Base-by-base conservation (phyloP, 305 asterid genomes). In the Plantago rigida region DNA sequence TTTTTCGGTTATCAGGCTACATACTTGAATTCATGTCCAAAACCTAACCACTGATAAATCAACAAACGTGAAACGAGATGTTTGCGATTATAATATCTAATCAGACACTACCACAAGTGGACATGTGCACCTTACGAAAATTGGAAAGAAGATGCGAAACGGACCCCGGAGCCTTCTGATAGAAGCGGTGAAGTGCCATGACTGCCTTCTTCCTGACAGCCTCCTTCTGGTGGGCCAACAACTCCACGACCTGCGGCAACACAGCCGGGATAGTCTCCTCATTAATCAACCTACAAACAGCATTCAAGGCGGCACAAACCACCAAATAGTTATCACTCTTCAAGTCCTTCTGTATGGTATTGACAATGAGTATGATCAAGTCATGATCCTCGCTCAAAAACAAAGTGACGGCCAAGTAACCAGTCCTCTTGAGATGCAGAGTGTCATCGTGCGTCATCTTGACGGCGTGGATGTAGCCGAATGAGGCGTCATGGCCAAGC, bases 181-280 rank as follows among this genome's bases (percentile, higher is more conserved):
- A 75, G 78, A 93, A 93, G 47, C 97, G 73, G 65, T 89, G 97
- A 64, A 93, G 86, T 24, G 97, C 99, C 99, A 89, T 93, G 17
- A 93, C 96, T 0, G 99, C 96, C 77, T 93, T 93, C 84, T 82
- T 93, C 83, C 99, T 89, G 56, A 93, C 99, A 9, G 94, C 87
- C 79, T 93, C 99, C 75, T 93, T 93, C 57, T 74, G 84, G 70
- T 93, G 99, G 17, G 86, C 89, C 68, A 93, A 67, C 28, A 89
- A 72, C 65, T 93, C 99, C 58, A 87, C 96, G 61, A 93, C 96
- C 76, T 85, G 96, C 1, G 91, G 91, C 84, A 93, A 74, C 13
- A 93, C 99, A 0, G 97, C 99, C 0, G 99, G 99, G 34, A 93
- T 93, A 1, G 99, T 93, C 86, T 93, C 99, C 84, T 93, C 99